phyloP scores from a whole-genome alignment of 1,284 basidiomycete genomes.

The Cryptococcus floricola region DNA sequence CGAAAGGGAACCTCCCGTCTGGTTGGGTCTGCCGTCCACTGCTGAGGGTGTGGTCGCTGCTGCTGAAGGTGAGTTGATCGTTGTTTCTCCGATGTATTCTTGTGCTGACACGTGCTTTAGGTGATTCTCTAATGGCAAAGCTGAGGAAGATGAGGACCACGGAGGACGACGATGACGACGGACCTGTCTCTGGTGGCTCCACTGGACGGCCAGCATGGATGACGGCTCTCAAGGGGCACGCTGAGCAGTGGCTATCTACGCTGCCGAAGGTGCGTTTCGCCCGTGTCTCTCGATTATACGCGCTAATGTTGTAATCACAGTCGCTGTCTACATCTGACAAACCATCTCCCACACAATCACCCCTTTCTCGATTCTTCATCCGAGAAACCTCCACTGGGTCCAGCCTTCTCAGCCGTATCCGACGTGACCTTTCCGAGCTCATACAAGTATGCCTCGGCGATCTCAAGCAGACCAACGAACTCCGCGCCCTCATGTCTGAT shows the following conservation, averaged over 20 bases:
- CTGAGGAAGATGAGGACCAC: slow-evolving; percentile 87
- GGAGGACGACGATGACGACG: slow-evolving; percentile 71
- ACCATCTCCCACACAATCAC: slow-evolving; percentile 53
- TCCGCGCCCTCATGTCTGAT: slow-evolving; percentile 78
- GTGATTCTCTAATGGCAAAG: slow-evolving; percentile 74
- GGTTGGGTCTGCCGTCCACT: slow-evolving; percentile 83
- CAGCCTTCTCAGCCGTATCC: slow-evolving; percentile 70
- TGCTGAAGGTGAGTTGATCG: slow-evolving; percentile 65
- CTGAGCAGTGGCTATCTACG: slow-evolving; percentile 72
- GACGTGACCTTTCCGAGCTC: slow-evolving; percentile 73
- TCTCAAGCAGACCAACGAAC: slow-evolving; percentile 89
- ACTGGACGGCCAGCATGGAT: slow-evolving; percentile 88
- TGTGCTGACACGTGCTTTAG: slow-evolving; percentile 50
- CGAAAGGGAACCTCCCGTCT: slow-evolving; percentile 84
- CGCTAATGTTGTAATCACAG: not conserved
- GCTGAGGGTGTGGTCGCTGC: slow-evolving; percentile 87
- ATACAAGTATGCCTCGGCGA: slow-evolving; percentile 78
- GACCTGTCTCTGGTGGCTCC: slow-evolving; percentile 55
- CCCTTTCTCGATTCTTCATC: slow-evolving; percentile 78
- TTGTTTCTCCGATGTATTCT: slow-evolving; percentile 3
- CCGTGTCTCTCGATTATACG: not conserved
- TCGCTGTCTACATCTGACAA: slow-evolving; percentile 19
- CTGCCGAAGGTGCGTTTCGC: slow-evolving; percentile 63
- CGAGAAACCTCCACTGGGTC: slow-evolving; percentile 79
- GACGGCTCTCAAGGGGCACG: slow-evolving; percentile 71